Evolutionary conservation across 2,329 filamentous ascomycete species (phyloP).

Genomic region (Fusarium phyllophilum): DNA sequence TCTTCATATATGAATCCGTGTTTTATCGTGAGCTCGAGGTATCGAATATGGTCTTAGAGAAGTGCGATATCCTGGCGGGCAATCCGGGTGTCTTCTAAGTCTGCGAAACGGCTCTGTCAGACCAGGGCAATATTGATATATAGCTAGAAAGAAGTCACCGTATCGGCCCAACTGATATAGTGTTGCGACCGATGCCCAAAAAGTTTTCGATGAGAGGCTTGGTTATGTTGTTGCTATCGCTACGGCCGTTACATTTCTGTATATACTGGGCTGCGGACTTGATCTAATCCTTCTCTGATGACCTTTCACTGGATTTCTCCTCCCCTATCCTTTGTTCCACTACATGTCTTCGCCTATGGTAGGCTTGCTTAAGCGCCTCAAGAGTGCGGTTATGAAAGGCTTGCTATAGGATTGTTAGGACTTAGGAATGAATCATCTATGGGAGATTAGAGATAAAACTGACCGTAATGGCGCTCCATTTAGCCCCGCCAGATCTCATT

Average conservation of each 20-base stretch:
- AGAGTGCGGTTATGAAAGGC: not conserved
- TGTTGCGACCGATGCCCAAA: not conserved
- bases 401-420: not conserved
- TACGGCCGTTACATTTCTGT: not conserved
- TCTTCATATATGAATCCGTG: not conserved
- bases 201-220: not conserved
- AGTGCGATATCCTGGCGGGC: not conserved
- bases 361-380: not conserved
- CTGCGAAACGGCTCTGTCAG: not conserved
- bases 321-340: not conserved
- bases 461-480: not conserved
- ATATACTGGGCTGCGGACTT: not conserved
- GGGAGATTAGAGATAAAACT: not conserved
- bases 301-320: not conserved
- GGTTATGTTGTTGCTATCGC: not conserved
- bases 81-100: not conserved
- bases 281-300: not conserved
- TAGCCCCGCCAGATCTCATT: not conserved
- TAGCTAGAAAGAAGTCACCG: not conserved
- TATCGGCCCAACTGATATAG: not conserved
- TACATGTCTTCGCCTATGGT: not conserved
- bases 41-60: not conserved
- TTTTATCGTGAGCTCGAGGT: not conserved
- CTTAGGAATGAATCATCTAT: too few species aligned
- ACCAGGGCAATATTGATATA: not conserved